These are phyloP conservation scores for Hippophae gyantsensis DNA, from an alignment of 306 rosid species.

Conservation along the genomic window DNA sequence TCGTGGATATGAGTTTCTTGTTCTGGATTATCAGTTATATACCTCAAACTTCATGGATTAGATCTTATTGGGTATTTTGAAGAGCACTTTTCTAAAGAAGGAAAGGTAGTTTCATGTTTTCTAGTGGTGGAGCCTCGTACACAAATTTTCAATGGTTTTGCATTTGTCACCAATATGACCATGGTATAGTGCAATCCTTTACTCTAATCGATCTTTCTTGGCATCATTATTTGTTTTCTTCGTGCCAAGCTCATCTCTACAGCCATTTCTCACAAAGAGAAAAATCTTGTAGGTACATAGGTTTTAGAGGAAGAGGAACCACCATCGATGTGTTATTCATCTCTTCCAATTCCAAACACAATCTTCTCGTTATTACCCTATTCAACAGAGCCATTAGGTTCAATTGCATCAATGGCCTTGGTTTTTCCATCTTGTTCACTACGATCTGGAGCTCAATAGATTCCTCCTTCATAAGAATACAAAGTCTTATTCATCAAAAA, in stretches of 20 bases:
- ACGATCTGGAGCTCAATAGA: slow-evolving; percentile 56
- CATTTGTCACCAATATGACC: too few relatives aligned
- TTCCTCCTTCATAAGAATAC: slow-evolving; percentile 55
- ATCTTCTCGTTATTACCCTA: slow-evolving; percentile 22
- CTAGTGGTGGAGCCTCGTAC: too few relatives aligned
- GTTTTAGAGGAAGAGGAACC: background rate
- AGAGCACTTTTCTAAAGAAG: too few relatives aligned
- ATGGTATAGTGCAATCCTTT: too few relatives aligned
- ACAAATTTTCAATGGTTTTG: too few relatives aligned
- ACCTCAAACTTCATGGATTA: slow-evolving; percentile 33
- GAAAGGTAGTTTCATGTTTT: too few relatives aligned
- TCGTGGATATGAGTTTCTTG: slow-evolving; percentile 83
- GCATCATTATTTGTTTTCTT: too few relatives aligned
- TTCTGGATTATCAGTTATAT: slow-evolving; percentile 60
- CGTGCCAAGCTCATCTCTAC: too few relatives aligned
- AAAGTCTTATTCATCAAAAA: slow-evolving; percentile 18
- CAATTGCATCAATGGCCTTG: slow-evolving; percentile 69
- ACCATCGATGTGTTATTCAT: slow-evolving; percentile 20
- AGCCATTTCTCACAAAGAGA: too few relatives aligned
- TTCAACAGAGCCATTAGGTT: slow-evolving; percentile 46
- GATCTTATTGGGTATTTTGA: too few relatives aligned
- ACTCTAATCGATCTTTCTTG: too few relatives aligned
- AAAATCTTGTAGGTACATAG: too few relatives aligned
- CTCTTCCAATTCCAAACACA: slow-evolving; percentile 14
- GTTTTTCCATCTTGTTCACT: slow-evolving; percentile 49